Percentiles rank a stretch among this genome's conserved stretches.
These are phyloP conservation scores for Hanseniaspora mollemarum DNA, from an alignment of 805 yeast genomes.

Conservation along the genomic window DNA sequence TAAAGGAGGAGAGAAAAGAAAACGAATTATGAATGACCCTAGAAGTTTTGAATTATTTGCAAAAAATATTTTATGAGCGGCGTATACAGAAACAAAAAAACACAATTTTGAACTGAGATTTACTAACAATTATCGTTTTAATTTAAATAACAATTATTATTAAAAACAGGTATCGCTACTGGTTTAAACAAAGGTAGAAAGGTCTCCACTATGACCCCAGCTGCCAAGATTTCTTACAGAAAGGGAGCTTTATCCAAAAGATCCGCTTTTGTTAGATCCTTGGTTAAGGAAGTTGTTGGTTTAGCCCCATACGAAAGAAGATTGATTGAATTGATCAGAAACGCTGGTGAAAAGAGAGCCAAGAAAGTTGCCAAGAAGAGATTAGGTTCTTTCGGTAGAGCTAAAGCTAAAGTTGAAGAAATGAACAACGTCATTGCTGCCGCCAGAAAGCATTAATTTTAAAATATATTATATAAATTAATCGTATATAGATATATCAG, in stretches of 20 bases:
- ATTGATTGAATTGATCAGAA: constrained; percentile 97
- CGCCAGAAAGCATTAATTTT: constrained; percentile 77
- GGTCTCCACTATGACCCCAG: constrained; percentile 72
- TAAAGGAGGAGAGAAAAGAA: too few relatives aligned
- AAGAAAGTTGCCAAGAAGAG: constrained; percentile 99
- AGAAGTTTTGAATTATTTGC: background rate
- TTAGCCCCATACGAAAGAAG: constrained; percentile 99
- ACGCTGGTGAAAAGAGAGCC: constrained; percentile 99
- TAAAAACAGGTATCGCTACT: constrained; percentile 69
- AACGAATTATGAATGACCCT: too few relatives aligned
- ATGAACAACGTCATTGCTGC: constrained; percentile 92
- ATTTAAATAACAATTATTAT: background rate
- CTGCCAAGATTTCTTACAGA: constrained; percentile 86
- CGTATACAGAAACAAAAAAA: background rate
- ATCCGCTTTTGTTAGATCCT: constrained; percentile 87
- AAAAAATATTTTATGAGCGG: background rate
- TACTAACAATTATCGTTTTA: constrained; percentile 14
- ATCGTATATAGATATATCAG: constrained; percentile 14
- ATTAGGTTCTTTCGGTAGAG: constrained; percentile 99
- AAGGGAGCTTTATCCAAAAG: constrained; percentile 95
- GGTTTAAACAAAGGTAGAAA: constrained; percentile 99
- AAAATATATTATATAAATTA: constrained; percentile 18
- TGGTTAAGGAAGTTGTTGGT: constrained; percentile 95
- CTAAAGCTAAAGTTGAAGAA: constrained; percentile 98
- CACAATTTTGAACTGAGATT: background rate